Percentiles rank a stretch among this genome's conserved stretches.
Conservation (phyloP, 441 rosid genomes). For the Mallotus repandus region DNA sequence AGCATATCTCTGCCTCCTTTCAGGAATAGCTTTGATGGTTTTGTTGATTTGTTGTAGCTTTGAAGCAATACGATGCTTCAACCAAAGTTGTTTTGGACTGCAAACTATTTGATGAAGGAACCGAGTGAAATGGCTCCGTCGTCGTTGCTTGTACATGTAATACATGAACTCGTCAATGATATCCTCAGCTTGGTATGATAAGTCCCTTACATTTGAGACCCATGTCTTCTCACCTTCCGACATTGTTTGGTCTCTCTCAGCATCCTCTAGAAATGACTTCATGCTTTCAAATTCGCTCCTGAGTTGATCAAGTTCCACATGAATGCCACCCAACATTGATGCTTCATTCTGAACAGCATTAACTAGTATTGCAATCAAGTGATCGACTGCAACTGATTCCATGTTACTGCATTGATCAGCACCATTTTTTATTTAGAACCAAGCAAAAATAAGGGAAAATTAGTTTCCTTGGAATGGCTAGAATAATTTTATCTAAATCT, state of each 20-base stretch:
- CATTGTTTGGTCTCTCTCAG: background rate
- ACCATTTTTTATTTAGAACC: too few species aligned
- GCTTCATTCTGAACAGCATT: slow-evolving; percentile 27
- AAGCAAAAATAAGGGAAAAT: too few species aligned
- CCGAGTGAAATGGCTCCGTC: background rate
- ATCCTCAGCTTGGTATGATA: slow-evolving; percentile 32
- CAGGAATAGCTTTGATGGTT: background rate
- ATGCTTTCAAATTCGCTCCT: slow-evolving; percentile 32
- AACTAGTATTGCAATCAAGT: background rate
- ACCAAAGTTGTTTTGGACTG: background rate
- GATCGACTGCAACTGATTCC: background rate
- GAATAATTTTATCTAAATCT: too few species aligned
- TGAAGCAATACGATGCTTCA: background rate
- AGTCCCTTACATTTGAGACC: slow-evolving; percentile 26
- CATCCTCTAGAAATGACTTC: slow-evolving; percentile 33
- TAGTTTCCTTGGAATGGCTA: too few species aligned
- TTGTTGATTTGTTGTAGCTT: background rate
- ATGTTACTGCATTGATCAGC: background rate
- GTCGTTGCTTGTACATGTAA: background rate
- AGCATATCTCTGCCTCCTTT: background rate
- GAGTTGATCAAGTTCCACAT: slow-evolving; percentile 29
- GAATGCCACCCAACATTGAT: slow-evolving; percentile 17
- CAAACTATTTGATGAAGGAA: background rate
- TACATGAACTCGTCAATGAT: slow-evolving; percentile 23
- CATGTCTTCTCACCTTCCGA: slow-evolving; percentile 21